phyloP scores from a whole-genome alignment of 331 rosid species.

The Saraca asoca region DNA sequence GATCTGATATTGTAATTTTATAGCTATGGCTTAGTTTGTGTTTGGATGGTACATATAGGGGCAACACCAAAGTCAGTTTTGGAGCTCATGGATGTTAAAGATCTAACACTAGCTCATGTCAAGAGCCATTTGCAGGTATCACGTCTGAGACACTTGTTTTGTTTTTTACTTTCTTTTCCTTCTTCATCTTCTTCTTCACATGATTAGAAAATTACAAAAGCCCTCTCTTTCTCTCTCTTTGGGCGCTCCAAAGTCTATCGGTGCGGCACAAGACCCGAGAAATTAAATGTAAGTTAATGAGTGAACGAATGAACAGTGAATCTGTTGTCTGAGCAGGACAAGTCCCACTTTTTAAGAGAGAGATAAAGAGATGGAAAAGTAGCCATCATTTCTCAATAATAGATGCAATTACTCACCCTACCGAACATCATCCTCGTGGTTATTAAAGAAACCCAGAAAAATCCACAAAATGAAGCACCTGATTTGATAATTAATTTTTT shows the following conservation, averaged over 20 bases:
- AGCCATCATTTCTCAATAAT: slow-evolving; percentile 98
- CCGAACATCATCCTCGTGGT: slow-evolving; percentile 82
- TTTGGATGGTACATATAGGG: no score
- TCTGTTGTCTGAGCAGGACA: slow-evolving; percentile 66
- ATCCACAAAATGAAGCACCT: slow-evolving; percentile 48
- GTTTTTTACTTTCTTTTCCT: slow-evolving; percentile 4
- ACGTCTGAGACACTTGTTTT: no score
- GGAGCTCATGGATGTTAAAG: no score
- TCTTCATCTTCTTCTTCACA: background rate
- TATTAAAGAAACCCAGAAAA: slow-evolving; percentile 51
- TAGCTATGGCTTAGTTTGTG: no score
- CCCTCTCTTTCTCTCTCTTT: background rate
- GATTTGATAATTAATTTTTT: slow-evolving; percentile 13
- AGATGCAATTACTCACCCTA: slow-evolving; percentile 70
- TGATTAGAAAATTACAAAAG: slow-evolving; percentile 28
- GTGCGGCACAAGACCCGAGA: slow-evolving; percentile 64
- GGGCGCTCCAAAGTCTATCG: slow-evolving; percentile 43
- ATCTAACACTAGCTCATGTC: no score
- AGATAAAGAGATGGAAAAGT: slow-evolving; percentile 44
- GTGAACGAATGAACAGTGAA: slow-evolving; percentile 60
- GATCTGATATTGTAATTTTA: background rate
- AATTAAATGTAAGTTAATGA: slow-evolving; percentile 46
- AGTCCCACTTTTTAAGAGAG: slow-evolving; percentile 65
- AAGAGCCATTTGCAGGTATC: no score
- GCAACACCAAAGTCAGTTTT: no score